A percentile compares a stretch with the other conserved stretches of the same genome.
These are phyloP conservation scores for Oropetium thomaeum DNA, from an alignment of 176 grass and related monocot genomes.

Conservation along the genomic window DNA sequence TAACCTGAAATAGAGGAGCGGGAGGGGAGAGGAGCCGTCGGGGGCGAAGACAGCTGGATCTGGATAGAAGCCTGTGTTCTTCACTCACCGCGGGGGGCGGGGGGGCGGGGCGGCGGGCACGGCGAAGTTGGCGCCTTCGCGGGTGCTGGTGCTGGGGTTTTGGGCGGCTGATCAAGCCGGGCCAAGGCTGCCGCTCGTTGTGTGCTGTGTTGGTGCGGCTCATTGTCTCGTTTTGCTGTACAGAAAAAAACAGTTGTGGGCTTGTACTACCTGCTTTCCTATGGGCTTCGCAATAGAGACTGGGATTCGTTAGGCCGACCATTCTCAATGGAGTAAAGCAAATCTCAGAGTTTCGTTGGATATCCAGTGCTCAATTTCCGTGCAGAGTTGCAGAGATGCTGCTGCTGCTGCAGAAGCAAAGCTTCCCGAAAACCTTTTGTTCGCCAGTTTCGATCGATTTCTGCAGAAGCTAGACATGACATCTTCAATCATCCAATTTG, in stretches of 20 bases:
- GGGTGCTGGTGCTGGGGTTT: not conserved
- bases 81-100: not conserved
- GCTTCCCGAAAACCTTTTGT: not conserved
- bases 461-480: not conserved
- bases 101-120: not conserved
- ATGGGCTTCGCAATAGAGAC: too few relatives aligned
- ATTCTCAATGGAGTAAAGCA: too few relatives aligned
- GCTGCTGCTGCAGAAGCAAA: not conserved
- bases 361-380: too few relatives aligned
- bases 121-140: conserved; percentile 6
- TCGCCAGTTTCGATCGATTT: not conserved
- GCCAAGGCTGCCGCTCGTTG: not conserved
- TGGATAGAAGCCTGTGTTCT: not conserved
- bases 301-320: too few relatives aligned
- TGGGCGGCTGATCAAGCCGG: not conserved
- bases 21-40: not conserved
- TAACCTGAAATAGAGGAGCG: not conserved
- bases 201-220: not conserved
- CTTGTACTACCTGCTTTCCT: too few relatives aligned
- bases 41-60: not conserved
- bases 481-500: not conserved
- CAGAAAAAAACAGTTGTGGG: too few relatives aligned
- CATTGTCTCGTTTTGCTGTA: not conserved
- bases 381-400: not conserved
- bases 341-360: too few relatives aligned